Conservation (phyloP, 495 filamentous ascomycete genomes). For the Xylaria longipes region DNA sequence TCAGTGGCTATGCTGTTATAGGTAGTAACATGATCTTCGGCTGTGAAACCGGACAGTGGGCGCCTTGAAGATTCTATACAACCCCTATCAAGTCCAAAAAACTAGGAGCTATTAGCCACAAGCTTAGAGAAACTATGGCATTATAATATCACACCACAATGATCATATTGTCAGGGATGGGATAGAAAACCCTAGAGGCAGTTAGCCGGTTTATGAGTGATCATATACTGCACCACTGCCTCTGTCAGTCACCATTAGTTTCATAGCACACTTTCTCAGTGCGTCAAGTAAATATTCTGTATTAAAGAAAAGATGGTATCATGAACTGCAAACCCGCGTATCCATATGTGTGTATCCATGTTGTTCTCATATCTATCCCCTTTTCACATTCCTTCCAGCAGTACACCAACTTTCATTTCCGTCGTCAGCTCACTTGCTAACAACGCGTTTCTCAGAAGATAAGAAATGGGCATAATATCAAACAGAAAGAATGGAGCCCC, state of each 20-base stretch:
- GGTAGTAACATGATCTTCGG: not conserved
- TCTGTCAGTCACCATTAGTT: not conserved
- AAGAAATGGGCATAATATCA: not conserved
- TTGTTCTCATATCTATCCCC: no score
- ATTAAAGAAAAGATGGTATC: not conserved
- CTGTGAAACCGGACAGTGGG: not conserved
- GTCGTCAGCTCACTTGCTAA: not conserved
- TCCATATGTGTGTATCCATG: no score
- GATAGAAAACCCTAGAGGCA: not conserved
- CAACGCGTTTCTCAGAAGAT: not conserved
- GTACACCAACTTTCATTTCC: not conserved
- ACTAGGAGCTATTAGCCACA: not conserved
- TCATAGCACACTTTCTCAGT: conserved; percentile 2
- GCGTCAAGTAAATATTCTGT: not conserved
- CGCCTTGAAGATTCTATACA: not conserved
- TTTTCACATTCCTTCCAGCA: not conserved
- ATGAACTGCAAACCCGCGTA: not conserved
- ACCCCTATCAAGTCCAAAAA: not conserved
- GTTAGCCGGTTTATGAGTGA: not conserved
- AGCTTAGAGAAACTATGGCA: not conserved
- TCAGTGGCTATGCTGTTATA: not conserved
- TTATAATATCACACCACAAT: not conserved
- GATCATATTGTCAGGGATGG: no score
- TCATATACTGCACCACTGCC: not conserved
- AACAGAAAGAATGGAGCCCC: not conserved